phyloP scores from a whole-genome alignment of 2,329 filamentous ascomycete genomes.

The Pseudogymnoascus sp. region DNA sequence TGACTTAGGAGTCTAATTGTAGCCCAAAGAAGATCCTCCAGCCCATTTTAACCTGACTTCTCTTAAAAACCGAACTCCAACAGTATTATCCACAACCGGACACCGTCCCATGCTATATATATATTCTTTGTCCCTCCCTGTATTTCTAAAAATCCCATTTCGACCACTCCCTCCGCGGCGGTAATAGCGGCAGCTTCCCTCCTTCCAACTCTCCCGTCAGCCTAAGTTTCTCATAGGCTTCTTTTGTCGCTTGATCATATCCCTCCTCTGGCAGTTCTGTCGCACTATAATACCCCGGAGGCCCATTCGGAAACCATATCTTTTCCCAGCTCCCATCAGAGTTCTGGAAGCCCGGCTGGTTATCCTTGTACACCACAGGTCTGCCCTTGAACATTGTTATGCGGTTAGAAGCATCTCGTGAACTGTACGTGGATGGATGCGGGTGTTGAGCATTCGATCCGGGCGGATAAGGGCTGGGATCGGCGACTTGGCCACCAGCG shows the following conservation, averaged over 20 bases:
- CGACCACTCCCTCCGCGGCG: slow-evolving; percentile 70
- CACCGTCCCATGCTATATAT: slow-evolving; percentile 4
- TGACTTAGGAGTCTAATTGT: neutral
- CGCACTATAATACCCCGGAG: slow-evolving; percentile 54
- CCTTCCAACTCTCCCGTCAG: slow-evolving; percentile 61
- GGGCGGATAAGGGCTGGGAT: slow-evolving; percentile 7
- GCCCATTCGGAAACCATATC: slow-evolving; percentile 67
- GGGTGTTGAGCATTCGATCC: slow-evolving; percentile 11
- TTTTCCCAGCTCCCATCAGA: slow-evolving; percentile 50
- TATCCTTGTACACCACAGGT: slow-evolving; percentile 50
- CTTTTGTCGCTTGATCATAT: slow-evolving; percentile 53
- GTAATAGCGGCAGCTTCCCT: slow-evolving; percentile 65
- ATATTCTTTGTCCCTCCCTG: neutral
- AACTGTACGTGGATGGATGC: slow-evolving; percentile 17
- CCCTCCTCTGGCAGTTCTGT: slow-evolving; percentile 50
- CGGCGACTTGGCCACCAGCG: neutral
- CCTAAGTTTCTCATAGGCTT: slow-evolving; percentile 55
- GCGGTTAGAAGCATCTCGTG: slow-evolving; percentile 23
- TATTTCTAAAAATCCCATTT: slow-evolving; percentile 58
- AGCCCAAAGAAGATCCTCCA: neutral
- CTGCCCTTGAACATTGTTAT: slow-evolving; percentile 56
- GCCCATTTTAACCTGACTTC: neutral
- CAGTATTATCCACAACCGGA: slow-evolving; percentile 4
- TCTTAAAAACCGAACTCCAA: slow-evolving; percentile 1
- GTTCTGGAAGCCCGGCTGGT: slow-evolving; percentile 39